Base-by-base conservation (phyloP, 1,139 yeast genomes). In the Yamadazyma jaroonii region DNA sequence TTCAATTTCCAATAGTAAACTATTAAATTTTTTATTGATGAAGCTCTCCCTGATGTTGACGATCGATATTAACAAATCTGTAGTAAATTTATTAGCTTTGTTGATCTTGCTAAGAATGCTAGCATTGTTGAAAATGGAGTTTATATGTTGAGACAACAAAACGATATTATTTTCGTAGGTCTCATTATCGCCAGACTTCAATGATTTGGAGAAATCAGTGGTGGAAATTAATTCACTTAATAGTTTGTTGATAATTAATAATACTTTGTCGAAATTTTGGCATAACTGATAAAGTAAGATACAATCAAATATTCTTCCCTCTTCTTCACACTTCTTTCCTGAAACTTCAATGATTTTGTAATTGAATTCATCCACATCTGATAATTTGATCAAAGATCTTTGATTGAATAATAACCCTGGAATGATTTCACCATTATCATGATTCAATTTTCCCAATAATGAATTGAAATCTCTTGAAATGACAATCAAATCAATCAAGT, bases 361-460 rank as follows among this genome's bases (percentile, higher is more conserved):
- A 46, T 65, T 56, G 42, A 65, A 71, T 25, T 59, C 60, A 37
- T 75, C 73, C 36, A 88, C 61, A 48, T 80, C 73, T 6, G 67
- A 64, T 43, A 92, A 67, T 25, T 72, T 69, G 38, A 92, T 71
- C 38, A 92, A 67, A n/a, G 72, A 61, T 61, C 87, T 78, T 54
- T 94, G 83, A 46, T 74, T 77, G 61, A 89, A 97, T 49, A 94
- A 79, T 33, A 86, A 77, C 14, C 98, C 98, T 1, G 96, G 89
- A 32, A 76, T 70, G 48, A 94, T 77, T 9, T 79, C 72, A 5
- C 97, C 97, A 50, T 84, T 86, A 15, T 73, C 67, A 31, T 56
- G 62, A 47, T 82, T 79, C 29, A 90, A 75, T 45, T 84, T 87
- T 10, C 98, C 98, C 34, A 92, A 69, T 36, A 92, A 65, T 47